Evolutionary conservation across 208 protist genomes (phyloP).

Genomic region (Trypanosomatidae sp.): DNA sequence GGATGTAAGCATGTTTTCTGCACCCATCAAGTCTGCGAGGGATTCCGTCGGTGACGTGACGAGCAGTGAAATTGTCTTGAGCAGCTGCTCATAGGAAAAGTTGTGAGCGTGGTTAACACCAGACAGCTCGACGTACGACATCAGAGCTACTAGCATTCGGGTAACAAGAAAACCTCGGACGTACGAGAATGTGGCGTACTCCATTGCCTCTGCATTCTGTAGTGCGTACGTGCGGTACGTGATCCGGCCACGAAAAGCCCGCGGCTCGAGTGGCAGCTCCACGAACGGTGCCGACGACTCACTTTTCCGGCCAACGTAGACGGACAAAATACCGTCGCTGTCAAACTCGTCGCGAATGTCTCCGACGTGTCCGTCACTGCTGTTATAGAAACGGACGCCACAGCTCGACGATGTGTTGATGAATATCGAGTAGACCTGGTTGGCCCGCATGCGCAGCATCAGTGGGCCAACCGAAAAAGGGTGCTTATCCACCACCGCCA

Average conservation of each 20-base stretch:
- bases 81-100: constrained; percentile 49
- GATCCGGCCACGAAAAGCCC: constrained; percentile 81
- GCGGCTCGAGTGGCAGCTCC: constrained; percentile 66
- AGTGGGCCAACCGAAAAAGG: constrained; percentile 66
- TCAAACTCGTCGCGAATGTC: constrained; percentile 85
- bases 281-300: constrained; percentile 78
- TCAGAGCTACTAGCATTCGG: constrained; percentile 85
- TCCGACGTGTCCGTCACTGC: constrained; percentile 74
- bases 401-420: constrained; percentile 89
- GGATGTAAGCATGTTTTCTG: constrained; percentile 43
- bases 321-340: constrained; percentile 76
- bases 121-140: constrained; percentile 62
- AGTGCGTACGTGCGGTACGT: constrained; percentile 68
- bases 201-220: constrained; percentile 23
- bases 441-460: constrained; percentile 70
- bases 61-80: constrained; percentile 40
- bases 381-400: constrained; percentile 89
- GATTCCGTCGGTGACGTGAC: constrained; percentile 49
- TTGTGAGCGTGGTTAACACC: background rate
- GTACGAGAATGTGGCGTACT: constrained; percentile 69
- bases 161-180: constrained; percentile 76
- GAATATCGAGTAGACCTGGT: constrained; percentile 83
- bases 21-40: constrained; percentile 34
- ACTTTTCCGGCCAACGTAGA: constrained; percentile 88
- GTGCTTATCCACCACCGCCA: constrained; percentile 77